Conservation (phyloP, 78 protist genomes). For the Dictyostelium firmibasis region DNA sequence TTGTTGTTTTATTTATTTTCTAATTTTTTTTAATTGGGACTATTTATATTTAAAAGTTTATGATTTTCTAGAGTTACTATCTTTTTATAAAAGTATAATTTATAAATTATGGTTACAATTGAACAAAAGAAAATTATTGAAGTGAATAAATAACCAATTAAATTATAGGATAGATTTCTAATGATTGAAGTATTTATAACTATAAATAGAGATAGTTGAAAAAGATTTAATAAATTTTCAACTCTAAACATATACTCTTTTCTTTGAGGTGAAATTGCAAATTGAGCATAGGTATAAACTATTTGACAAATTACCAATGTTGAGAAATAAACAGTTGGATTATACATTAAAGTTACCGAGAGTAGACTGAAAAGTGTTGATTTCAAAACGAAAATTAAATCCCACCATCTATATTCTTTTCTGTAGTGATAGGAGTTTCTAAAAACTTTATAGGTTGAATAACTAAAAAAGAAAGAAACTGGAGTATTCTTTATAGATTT, state of each 20-base stretch:
- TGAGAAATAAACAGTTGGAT: background rate
- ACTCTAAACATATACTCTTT: background rate
- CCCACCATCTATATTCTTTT: background rate
- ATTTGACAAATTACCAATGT: background rate
- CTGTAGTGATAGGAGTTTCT: background rate
- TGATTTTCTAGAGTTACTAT: background rate
- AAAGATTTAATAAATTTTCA: background rate
- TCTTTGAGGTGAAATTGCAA: background rate
- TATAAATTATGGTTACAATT: background rate
- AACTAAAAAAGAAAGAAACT: background rate
- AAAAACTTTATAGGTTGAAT: background rate
- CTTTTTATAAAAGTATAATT: background rate
- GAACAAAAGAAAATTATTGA: background rate
- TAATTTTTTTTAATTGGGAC: background rate
- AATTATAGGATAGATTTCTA: background rate
- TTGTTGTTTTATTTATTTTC: background rate
- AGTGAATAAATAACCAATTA: background rate
- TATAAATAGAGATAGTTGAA: background rate
- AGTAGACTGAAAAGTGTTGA: background rate
- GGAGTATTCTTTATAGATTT: background rate
- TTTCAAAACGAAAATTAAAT: background rate
- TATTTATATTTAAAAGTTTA: background rate
- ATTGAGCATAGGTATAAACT: background rate
- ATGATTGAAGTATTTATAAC: background rate
- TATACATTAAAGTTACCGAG: background rate